Percentiles rank a stretch among this genome's conserved stretches.
These are phyloP conservation scores for Periconia sp. DNA, from an alignment of 2,329 filamentous ascomycete genomes.

Conservation along the genomic window DNA sequence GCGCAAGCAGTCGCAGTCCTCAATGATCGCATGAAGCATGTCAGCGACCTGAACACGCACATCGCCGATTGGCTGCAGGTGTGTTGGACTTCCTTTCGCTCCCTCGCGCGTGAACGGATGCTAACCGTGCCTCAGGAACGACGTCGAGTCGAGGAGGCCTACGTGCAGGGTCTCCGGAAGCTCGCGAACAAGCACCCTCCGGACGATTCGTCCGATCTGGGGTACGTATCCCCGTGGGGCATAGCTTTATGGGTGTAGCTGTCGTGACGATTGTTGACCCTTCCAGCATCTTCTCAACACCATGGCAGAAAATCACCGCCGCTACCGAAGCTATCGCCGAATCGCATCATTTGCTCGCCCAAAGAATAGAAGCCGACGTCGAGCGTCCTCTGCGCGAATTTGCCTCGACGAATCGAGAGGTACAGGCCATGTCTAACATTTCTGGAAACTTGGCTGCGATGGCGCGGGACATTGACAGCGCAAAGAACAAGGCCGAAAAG, in stretches of 20 bases:
- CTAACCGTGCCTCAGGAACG: slow-evolving; percentile 69
- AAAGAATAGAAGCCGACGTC: slow-evolving; percentile 84
- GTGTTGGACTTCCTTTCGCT: slow-evolving; percentile 36
- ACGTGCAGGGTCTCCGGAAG: slow-evolving; percentile 79
- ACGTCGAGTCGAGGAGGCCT: slow-evolving; percentile 86
- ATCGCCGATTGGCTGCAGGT: slow-evolving; percentile 98
- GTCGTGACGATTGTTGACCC: slow-evolving; percentile 22
- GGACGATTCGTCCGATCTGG: slow-evolving; percentile 77
- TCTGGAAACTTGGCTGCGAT: slow-evolving; percentile 77
- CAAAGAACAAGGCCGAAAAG: slow-evolving; percentile 84
- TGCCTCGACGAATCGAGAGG: slow-evolving; percentile 68
- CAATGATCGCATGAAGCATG: slow-evolving; percentile 84
- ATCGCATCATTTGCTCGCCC: slow-evolving; percentile 78
- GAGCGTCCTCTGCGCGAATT: slow-evolving; percentile 82
- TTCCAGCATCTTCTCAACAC: slow-evolving; percentile 78
- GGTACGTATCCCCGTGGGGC: slow-evolving; percentile 60
- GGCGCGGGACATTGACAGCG: slow-evolving; percentile 81
- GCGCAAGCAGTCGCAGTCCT: slow-evolving; percentile 78
- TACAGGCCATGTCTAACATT: slow-evolving; percentile 78
- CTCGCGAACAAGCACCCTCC: slow-evolving; percentile 74
- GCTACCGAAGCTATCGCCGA: slow-evolving; percentile 79
- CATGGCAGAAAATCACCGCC: slow-evolving; percentile 85
- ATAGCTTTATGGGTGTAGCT: neutral
- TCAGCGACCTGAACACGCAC: slow-evolving; percentile 81
- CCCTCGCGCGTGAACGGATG: slow-evolving; percentile 7